A percentile compares a stretch with the other conserved stretches of the same genome.
phyloP scores from a whole-genome alignment of 306 rosid species.

The Albizia julibrissin region DNA sequence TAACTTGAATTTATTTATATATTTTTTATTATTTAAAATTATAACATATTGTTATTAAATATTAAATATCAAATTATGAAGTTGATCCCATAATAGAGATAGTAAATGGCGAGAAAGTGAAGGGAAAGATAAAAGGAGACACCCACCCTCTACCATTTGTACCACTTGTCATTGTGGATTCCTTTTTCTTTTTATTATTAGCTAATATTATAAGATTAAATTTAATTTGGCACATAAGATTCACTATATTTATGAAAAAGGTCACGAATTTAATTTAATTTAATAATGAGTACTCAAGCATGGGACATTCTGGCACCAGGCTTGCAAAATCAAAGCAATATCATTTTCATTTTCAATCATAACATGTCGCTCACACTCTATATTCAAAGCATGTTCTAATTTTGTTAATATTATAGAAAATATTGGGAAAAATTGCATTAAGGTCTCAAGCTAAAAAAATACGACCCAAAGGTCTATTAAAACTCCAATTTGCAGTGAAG shows the following conservation, averaged over 20 bases:
- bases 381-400: not conserved
- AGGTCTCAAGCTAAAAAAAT: too few relatives aligned
- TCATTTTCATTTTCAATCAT: not conserved
- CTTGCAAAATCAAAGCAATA: not conserved
- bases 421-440: too few relatives aligned
- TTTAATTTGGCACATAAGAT: not conserved
- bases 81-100: too few relatives aligned
- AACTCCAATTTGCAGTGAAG: too few relatives aligned
- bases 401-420: not conserved
- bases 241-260: not conserved
- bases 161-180: not conserved
- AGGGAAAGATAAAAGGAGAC: too few relatives aligned
- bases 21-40: too few relatives aligned
- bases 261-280: not conserved
- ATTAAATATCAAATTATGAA: too few relatives aligned
- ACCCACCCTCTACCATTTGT: too few relatives aligned
- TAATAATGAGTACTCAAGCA: not conserved
- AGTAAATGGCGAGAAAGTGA: too few relatives aligned
- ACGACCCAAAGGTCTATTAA: fast-evolving
- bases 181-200: not conserved
- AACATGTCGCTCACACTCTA: not conserved
- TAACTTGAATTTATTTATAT: too few relatives aligned
- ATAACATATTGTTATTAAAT: too few relatives aligned
- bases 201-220: not conserved
- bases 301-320: not conserved